Conservation (phyloP, 2,329 filamentous ascomycete genomes). For the Fusarium annulatum region DNA sequence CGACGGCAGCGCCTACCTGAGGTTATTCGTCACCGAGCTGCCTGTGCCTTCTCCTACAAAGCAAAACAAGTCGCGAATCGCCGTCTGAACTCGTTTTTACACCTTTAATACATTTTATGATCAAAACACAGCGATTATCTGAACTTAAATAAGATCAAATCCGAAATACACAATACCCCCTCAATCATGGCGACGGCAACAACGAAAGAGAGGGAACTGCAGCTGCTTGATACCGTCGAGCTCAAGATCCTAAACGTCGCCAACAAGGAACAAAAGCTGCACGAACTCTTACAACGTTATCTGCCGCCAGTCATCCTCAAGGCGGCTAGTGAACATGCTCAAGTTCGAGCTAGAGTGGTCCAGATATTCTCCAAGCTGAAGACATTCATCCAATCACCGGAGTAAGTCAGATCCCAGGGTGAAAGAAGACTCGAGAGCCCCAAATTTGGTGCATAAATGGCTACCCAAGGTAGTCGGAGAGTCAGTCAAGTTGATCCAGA, state of each 20-base stretch:
- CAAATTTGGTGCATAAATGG: not conserved
- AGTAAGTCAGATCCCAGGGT: conserved; percentile 40
- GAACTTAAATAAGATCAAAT: not conserved
- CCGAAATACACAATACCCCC: not conserved
- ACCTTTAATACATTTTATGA: not conserved
- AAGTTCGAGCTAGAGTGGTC: conserved; percentile 80
- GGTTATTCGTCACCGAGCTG: conserved; percentile 41
- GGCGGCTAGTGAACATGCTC: conserved; percentile 80
- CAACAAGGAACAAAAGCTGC: conserved; percentile 85
- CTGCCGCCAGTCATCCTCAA: conserved; percentile 87
- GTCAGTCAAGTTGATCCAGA: not conserved
- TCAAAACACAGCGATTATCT: not conserved
- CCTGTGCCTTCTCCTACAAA: conserved; percentile 23
- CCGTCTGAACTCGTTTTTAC: not conserved
- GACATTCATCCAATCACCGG: conserved; percentile 63
- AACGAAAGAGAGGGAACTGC: conserved; percentile 77
- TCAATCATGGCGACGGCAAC: conserved; percentile 52
- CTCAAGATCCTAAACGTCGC: conserved; percentile 82
- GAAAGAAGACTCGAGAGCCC: too few relatives aligned
- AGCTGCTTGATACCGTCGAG: conserved; percentile 86
- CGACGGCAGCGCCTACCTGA: conserved; percentile 15
- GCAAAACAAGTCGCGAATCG: not conserved
- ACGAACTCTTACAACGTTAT: conserved; percentile 80
- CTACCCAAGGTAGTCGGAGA: not conserved
- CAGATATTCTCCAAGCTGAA: conserved; percentile 63